Evolutionary conservation across 2,329 filamentous ascomycete genomes (phyloP).

Genomic region (Cladosporium sp.): DNA sequence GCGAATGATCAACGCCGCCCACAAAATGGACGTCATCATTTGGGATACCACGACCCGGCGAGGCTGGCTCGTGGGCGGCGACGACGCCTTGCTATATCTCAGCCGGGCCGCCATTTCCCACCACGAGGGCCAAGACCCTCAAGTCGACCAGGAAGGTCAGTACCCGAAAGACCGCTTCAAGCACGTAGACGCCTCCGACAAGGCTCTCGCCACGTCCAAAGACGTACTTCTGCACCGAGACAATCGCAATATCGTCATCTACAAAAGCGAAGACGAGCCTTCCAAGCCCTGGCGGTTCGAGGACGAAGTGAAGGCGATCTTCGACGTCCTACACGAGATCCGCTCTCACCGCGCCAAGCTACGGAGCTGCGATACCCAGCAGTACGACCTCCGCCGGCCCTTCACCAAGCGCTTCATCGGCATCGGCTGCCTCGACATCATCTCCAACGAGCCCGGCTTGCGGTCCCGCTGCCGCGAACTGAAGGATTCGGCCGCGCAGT

Average conservation of each 20-base stretch:
- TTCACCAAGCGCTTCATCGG: background rate
- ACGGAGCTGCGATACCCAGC: background rate
- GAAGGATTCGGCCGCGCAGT: background rate
- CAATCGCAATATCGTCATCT: background rate
- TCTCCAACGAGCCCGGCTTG: background rate
- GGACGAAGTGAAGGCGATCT: background rate
- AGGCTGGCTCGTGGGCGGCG: background rate
- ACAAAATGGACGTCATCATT: background rate
- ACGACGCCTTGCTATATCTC: background rate
- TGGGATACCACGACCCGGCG: background rate
- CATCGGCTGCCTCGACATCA: background rate
- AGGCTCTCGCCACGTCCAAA: background rate
- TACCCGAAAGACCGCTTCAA: background rate
- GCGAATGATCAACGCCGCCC: background rate
- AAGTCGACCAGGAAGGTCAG: background rate
- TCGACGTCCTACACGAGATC: background rate
- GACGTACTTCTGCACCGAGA: background rate
- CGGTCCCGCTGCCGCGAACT: background rate
- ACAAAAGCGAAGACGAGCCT: background rate
- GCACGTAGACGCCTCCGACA: background rate
- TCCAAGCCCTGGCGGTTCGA: background rate
- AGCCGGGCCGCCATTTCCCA: background rate
- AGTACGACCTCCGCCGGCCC: background rate
- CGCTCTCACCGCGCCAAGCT: background rate
- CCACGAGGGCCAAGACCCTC: background rate